Evolutionary conservation across 148 eudicot genomes (phyloP).

Genomic region (Persicaria tinctoria): DNA sequence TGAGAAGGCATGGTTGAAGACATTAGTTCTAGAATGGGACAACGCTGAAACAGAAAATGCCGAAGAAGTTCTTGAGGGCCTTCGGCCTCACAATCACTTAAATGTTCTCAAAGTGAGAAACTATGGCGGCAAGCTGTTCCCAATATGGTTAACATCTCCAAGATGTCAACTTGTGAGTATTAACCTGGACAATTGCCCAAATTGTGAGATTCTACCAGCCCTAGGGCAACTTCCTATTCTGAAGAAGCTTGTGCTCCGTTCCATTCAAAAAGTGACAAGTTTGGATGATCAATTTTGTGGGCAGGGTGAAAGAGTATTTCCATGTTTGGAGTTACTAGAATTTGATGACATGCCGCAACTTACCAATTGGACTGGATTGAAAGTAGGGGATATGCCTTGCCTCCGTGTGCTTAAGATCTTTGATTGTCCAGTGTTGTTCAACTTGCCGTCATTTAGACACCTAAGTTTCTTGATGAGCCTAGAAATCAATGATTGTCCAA

Average conservation of each 20-base stretch:
- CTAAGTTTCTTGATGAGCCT: neutral
- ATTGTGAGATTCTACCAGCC: neutral
- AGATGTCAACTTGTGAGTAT: conserved; percentile 4
- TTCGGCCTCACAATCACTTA: neutral
- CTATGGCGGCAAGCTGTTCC: neutral
- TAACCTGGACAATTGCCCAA: neutral
- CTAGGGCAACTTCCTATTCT: neutral
- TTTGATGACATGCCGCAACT: neutral
- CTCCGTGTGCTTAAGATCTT: neutral
- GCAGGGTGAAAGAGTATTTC: neutral
- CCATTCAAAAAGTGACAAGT: neutral
- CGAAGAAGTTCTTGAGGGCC: neutral
- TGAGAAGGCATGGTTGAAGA: neutral
- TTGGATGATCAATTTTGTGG: neutral
- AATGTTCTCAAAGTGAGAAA: neutral
- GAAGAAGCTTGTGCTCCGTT: neutral
- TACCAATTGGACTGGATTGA: neutral
- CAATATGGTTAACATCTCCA: neutral
- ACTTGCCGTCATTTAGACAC: neutral
- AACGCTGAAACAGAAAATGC: neutral
- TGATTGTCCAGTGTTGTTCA: neutral
- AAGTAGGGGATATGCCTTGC: neutral
- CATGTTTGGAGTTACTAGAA: neutral
- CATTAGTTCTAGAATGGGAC: neutral
- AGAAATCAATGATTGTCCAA: conserved; percentile 1